Base-by-base conservation (phyloP, 805 yeast genomes). In the Candida khao-thaluensis region DNA sequence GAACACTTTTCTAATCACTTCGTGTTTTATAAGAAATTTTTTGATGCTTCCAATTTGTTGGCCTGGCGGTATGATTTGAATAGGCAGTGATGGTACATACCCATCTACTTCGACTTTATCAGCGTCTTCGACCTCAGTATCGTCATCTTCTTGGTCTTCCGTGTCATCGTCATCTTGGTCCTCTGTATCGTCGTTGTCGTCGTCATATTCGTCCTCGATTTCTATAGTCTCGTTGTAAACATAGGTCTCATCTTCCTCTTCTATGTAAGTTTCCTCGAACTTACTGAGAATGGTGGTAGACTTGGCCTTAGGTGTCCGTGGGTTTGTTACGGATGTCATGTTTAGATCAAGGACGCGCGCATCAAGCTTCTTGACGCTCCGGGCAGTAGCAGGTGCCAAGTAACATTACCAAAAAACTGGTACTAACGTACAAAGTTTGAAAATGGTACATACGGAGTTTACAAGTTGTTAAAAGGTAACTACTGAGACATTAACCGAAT, bases 1-100 rank as follows among this genome's bases (percentile, higher is more conserved):
- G 43, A 93, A 78, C 3, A 76, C 64, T 60, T 93, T 93, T 53
- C 99, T 76, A 4, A 95, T 95, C 12, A 93, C 68, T 62, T 93
- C 99, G 56, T 93, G 89, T 53, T 84, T 84, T 25, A 41, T 35
- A 10, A 38, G 18, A 33, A 38, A 38, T 30, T 38, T 14, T 12
- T 24, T 17, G 10, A 38, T n/a, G 12, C 28, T 23, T 6, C 37
- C 34, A 11, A 38, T 11, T 4, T 21, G 16, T 16, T 32, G 22
- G 14, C 23, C 25, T 4, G n/a, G 10, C 8, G 33, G 37, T 15
- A 33, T 26, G 3, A 27, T 33, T n/a, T 27, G 18, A 17, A 25
- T 30, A 3, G n/a, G 38, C 4, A n/a, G 15, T 22, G 21, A 26
- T 29, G 9, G 14, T 15, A 12, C 35, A 12, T 25, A 28, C 12